These are phyloP conservation scores for Mortierella sp. DNA, from an alignment of 371 early-diverging fungal species.

Conservation along the genomic window DNA sequence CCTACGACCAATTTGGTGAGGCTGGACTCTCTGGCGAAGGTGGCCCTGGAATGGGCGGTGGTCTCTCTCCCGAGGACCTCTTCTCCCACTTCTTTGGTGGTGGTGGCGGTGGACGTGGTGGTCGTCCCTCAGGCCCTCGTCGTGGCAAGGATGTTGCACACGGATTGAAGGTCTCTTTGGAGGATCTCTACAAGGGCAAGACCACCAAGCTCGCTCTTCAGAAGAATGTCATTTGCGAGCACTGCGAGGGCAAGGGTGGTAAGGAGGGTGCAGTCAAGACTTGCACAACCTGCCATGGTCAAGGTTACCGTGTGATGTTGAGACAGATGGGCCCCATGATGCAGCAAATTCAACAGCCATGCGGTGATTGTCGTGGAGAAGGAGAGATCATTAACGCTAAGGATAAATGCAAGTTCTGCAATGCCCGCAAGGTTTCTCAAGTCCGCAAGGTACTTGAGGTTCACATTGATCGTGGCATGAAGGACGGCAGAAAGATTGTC, in stretches of 20 bases:
- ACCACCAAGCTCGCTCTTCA: constrained; percentile 91
- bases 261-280: constrained; percentile 75
- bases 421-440: constrained; percentile 82
- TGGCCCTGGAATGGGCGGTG: constrained; percentile 75
- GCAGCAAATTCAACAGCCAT: constrained; percentile 97
- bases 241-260: constrained; percentile 88
- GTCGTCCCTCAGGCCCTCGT: constrained; percentile 79
- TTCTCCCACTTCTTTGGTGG: constrained; percentile 91
- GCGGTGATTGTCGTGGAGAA: constrained; percentile 89
- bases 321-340: constrained; percentile 98
- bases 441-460: constrained; percentile 92
- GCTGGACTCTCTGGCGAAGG: constrained; percentile 83
- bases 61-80: constrained; percentile 85
- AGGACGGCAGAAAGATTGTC: constrained; percentile 93
- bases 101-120: constrained; percentile 71
- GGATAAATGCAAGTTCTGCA: constrained; percentile 90
- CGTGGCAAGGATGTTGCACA: constrained; percentile 84
- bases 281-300: constrained; percentile 86
- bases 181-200: constrained; percentile 96
- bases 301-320: constrained; percentile 86
- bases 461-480: constrained; percentile 95
- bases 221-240: constrained; percentile 83
- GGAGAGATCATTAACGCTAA: constrained; percentile 91
- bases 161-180: constrained; percentile 87
- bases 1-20: constrained; percentile 89